phyloP scores from a whole-genome alignment of 257 asterid genomes.

The Nicotiana tabacum region DNA sequence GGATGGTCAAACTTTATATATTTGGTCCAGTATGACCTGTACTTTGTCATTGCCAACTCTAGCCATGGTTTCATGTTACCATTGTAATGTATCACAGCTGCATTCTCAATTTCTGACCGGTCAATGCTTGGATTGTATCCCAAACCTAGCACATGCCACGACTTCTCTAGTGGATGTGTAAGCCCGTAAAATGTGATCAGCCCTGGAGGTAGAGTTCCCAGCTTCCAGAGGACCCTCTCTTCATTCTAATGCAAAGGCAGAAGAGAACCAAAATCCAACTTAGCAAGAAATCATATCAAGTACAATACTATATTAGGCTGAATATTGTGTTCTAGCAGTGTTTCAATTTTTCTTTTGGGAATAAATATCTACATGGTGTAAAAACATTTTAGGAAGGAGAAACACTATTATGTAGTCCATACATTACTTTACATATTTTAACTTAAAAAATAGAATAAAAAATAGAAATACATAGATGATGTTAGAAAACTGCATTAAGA shows the following conservation, averaged over 20 bases:
- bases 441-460: too few relatives aligned
- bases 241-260: conserved; percentile 52
- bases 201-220: conserved; percentile 97
- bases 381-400: not conserved
- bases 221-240: conserved; percentile 94
- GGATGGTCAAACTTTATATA: conserved; percentile 83
- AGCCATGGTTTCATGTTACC: conserved; percentile 99
- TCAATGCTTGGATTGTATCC: conserved; percentile 94
- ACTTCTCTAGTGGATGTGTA: conserved; percentile 86
- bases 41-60: conserved; percentile 92
- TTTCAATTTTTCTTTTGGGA: not conserved
- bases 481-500: not conserved
- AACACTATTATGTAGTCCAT: not conserved
- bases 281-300: not conserved
- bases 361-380: not conserved
- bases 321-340: not conserved
- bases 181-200: conserved; percentile 89
- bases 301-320: not conserved
- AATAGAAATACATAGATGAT: too few relatives aligned
- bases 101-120: conserved; percentile 71
- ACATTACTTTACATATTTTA: not conserved
- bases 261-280: conserved; percentile 1
- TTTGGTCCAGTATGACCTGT: conserved; percentile 83
- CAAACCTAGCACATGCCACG: conserved; percentile 97
- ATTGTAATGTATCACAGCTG: conserved; percentile 91